Evolutionary conservation across 129 eudicot genomes (phyloP).

Genomic region (Deinandra increscens): DNA sequence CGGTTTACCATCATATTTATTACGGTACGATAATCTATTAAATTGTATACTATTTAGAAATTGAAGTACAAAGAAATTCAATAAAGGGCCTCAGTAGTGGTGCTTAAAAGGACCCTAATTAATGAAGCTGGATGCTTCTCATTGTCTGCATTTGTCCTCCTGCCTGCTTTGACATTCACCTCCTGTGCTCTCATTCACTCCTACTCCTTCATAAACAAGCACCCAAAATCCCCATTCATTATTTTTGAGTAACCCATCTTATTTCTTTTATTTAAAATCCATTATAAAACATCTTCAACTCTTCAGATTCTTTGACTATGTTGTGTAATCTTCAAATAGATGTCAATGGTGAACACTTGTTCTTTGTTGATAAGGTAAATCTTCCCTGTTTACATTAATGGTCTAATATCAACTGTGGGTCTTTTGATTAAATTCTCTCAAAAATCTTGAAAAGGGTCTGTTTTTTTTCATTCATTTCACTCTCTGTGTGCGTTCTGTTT

Average conservation of each 20-base stretch:
- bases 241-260: constrained; percentile 18
- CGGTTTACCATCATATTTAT: too few relatives aligned
- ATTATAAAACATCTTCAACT: not conserved
- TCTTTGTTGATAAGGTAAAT: constrained; percentile 53
- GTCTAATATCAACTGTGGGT: not conserved
- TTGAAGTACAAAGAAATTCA: not conserved
- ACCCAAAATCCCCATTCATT: constrained; percentile 8
- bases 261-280: not conserved
- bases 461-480: too few relatives aligned
- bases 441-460: too few relatives aligned
- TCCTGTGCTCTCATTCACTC: constrained; percentile 33
- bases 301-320: constrained; percentile 23
- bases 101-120: constrained; percentile 4
- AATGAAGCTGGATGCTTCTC: constrained; percentile 37
- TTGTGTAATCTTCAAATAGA: constrained; percentile 54
- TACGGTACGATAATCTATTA: too few relatives aligned
- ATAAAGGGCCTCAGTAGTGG: not conserved
- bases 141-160: too few relatives aligned
- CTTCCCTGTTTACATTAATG: not conserved
- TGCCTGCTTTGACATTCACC: constrained; percentile 28
- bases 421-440: too few relatives aligned
- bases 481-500: not conserved
- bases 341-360: constrained; percentile 57
- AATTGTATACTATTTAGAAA: not conserved
- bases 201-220: constrained; percentile 10